Conservation (phyloP, 2,329 filamentous ascomycete species). For the Trichocomaceae sp. region DNA sequence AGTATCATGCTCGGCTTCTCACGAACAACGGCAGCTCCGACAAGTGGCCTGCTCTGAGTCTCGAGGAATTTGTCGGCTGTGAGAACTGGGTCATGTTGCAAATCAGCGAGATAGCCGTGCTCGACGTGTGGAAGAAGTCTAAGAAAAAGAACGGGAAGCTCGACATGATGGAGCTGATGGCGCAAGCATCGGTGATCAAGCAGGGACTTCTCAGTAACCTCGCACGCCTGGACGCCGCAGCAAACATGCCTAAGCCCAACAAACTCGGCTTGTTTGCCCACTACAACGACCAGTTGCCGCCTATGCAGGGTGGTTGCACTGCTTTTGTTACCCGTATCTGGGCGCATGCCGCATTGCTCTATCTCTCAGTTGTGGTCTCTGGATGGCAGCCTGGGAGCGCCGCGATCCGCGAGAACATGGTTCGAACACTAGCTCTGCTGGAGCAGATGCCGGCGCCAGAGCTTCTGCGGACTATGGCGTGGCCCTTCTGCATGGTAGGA, state of each 20-base stretch:
- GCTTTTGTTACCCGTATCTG: neutral
- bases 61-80: slow-evolving; percentile 50
- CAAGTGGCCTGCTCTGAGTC: slow-evolving; percentile 18
- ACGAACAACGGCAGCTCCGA: slow-evolving; percentile 16
- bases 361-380: slow-evolving; percentile 2
- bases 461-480: slow-evolving; percentile 23
- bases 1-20: slow-evolving; percentile 22
- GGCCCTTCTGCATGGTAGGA: slow-evolving; percentile 28
- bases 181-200: neutral
- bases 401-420: neutral
- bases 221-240: neutral
- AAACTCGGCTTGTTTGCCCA: neutral
- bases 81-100: slow-evolving; percentile 52
- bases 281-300: neutral
- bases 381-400: neutral
- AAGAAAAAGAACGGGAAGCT: slow-evolving; percentile 21
- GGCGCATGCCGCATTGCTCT: slow-evolving; percentile 3
- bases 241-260: neutral
- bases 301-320: neutral
- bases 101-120: slow-evolving; percentile 48
- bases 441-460: slow-evolving; percentile 14
- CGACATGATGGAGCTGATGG: slow-evolving; percentile 1
- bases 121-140: slow-evolving; percentile 52
- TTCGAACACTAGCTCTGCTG: neutral
- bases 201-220: neutral